Evolutionary conservation across 352 stramenopile species (phyloP).

Genomic region (Phytophthora foliorum): DNA sequence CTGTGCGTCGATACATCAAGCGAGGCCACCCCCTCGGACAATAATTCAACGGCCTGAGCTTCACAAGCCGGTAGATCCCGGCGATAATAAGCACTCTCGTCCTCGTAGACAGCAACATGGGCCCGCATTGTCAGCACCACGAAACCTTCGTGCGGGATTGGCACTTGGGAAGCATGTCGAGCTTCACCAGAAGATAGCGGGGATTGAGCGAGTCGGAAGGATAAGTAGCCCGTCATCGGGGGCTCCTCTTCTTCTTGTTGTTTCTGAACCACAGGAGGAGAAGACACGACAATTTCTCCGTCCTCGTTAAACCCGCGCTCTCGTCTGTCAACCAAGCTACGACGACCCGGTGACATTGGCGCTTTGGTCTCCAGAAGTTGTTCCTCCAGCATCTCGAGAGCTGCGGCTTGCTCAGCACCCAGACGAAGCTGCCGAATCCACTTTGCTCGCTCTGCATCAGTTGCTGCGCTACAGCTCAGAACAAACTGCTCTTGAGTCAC

Average conservation of each 20-base stretch:
- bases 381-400: constrained; percentile 65
- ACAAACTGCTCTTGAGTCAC: constrained; percentile 73
- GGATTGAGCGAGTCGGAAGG: constrained; percentile 26
- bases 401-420: constrained; percentile 55
- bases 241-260: constrained; percentile 31
- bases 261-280: neutral
- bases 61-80: constrained; percentile 28
- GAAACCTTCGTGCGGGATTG: constrained; percentile 35
- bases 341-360: constrained; percentile 31
- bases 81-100: constrained; percentile 58
- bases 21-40: constrained; percentile 26
- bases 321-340: constrained; percentile 32
- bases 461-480: constrained; percentile 67
- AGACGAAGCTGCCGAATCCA: constrained; percentile 78
- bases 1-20: constrained; percentile 21
- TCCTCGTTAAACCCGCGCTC: constrained; percentile 20
- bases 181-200: constrained; percentile 20
- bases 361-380: constrained; percentile 50
- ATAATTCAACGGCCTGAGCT: constrained; percentile 47
- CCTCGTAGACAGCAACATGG: constrained; percentile 46
- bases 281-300: neutral
- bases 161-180: constrained; percentile 25
- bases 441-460: constrained; percentile 62
- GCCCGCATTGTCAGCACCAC: constrained; percentile 48
- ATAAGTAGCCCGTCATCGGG: constrained; percentile 38